These are phyloP conservation scores for Pezicula radicicola DNA, from an alignment of 2,329 filamentous ascomycete genomes.

Conservation along the genomic window DNA sequence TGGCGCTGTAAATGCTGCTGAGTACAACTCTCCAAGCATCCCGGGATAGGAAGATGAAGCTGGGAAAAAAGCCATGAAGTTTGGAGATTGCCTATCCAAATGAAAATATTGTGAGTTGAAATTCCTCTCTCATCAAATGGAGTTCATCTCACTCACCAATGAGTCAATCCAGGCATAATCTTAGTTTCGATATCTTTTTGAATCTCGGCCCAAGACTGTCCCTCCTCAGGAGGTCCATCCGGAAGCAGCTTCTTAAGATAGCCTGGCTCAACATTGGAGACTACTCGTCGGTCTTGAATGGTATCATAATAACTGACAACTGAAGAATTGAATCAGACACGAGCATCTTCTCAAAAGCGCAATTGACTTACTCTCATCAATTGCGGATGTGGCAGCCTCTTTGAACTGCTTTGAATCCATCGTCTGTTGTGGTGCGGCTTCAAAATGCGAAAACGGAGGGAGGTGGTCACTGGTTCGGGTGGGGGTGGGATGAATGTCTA, in stretches of 20 bases:
- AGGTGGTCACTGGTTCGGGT: too few relatives aligned
- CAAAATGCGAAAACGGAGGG: too few relatives aligned
- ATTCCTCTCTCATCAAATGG: not conserved
- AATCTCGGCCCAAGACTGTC: conserved; percentile 75
- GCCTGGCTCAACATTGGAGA: conserved; percentile 77
- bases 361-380: conserved; percentile 71
- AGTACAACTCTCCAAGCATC: conserved; percentile 91
- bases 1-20: conserved; percentile 80
- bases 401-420: conserved; percentile 84
- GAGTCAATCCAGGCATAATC: conserved; percentile 89
- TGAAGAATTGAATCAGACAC: conserved; percentile 32
- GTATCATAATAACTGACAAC: conserved; percentile 83
- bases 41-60: conserved; percentile 77
- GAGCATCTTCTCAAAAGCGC: not conserved
- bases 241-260: conserved; percentile 83
- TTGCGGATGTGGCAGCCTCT: conserved; percentile 70
- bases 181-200: conserved; percentile 79
- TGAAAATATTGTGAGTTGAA: conserved; percentile 2
- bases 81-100: conserved; percentile 67
- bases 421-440: too few relatives aligned
- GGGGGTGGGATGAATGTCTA: too few relatives aligned
- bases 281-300: conserved; percentile 65
- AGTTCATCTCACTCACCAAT: conserved; percentile 55
- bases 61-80: conserved; percentile 96
- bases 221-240: conserved; percentile 56